Evolutionary conservation across 768 basidiomycete genomes (phyloP), one percentile per base, ranked within the genome.

Genomic region (Boletus huronensis): DNA sequence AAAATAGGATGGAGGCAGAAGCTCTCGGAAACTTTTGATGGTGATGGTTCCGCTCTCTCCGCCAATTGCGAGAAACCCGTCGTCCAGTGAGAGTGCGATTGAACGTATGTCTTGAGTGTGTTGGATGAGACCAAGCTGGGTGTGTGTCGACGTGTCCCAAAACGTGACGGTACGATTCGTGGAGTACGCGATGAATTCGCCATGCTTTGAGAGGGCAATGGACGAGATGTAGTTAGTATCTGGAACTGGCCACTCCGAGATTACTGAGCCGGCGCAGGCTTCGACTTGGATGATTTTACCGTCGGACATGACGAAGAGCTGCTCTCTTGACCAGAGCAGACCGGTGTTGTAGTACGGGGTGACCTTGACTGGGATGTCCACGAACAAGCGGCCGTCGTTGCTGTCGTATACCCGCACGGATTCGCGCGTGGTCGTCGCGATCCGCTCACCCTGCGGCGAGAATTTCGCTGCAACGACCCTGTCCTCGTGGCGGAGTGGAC

Each of bases 291-390:
- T 34, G 34, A 34, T 34, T 34, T 7, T 6, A 34, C 14, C 3
- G 0, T 17, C 7, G 6, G 50, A 38, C 6, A 47, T 6, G n/a
- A 57, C 29, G 8, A 55, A 23, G 19, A 59, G 32, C 13, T 59
- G 44, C 5, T 42, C 4, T 35, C 19, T 13, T 6, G 16, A 47
- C 59, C 59, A 58, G 10, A 51, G 14, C 5, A 62, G 50, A 25
- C 53, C 45, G 0, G 14, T 8, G 38, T 60, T 60, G 47, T 13
- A 39, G 0, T 0, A 4, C 0, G 31, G 34, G 19, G 19, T 14
- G 0, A 57, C 53, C 3, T 4, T 0, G 1, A 34, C 28, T 9
- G 4, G 4, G 13, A 58, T 38, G 3, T 46, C 32, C 13, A 6
- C 5, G 11, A 32, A 1, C 13, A 32, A 32, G 13, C 5, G 32